Evolutionary conservation across 1,284 basidiomycete genomes (phyloP), one percentile per base, ranked within the genome.

Genomic region (Testicularia cyperi): DNA sequence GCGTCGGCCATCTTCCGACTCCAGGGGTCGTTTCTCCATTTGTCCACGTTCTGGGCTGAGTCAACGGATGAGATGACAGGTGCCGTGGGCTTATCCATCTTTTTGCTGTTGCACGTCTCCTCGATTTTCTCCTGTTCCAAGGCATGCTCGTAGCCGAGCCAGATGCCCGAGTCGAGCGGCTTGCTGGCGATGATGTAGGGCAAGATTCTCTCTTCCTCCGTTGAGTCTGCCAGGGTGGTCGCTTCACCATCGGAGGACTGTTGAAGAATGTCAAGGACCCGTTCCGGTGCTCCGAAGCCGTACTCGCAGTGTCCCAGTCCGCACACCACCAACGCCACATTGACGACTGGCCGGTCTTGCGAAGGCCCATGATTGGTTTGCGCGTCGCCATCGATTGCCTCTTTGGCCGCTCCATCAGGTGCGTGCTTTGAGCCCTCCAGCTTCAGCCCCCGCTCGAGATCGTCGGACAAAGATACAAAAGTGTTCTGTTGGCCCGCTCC

Each of bases 291-390:
- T 12, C 68, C 68, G 28, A 69, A 60, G 12, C 57, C 49, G 29
- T 60, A 68, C 37, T 70, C 63, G 38, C 47, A 51, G 39, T 70
- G 68, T 14, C 68, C 68, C 6, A 63, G 24, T 3, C 68, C 68
- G 8, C 44, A 44, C 2, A 70, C 44, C 9, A 61, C 66, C 20
- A 70, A 24, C 2, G 52, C 57, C 2, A 57, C 37, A 13, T 61
- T 49, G 29, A 52, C 23, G 4, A 48, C 21, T 4, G 34, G 48
- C 33, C 38, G 42, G 13, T 34, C 23, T 19, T n/a, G n/a, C n/a
- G n/a, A n/a, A n/a, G n/a, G n/a, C n/a, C n/a, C n/a, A n/a, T n/a
- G n/a, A n/a, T n/a, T n/a, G n/a, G n/a, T n/a, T n/a, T n/a, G n/a
- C n/a, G n/a, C n/a, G n/a, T n/a, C 20, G 7, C 14, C 16, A 10